These are phyloP conservation scores for Chrysosporium queenslandicum DNA, from an alignment of 2,329 filamentous ascomycete species.

Conservation along the genomic window DNA sequence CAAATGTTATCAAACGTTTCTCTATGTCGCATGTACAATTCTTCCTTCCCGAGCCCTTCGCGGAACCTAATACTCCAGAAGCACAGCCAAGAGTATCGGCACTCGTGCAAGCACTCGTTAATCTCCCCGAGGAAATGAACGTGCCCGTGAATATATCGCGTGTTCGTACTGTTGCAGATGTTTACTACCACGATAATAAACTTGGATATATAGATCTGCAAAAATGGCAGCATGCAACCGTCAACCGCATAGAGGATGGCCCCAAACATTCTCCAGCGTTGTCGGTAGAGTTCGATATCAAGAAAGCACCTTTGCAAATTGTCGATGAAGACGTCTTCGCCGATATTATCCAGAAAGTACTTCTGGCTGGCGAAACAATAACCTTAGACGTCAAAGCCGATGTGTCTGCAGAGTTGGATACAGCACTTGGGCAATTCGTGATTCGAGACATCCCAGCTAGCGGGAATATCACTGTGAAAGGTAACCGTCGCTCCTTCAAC, in stretches of 20 bases:
- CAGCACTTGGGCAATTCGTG: constrained; percentile 68
- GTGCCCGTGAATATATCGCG: constrained; percentile 68
- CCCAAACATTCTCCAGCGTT: constrained; percentile 53
- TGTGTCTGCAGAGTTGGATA: constrained; percentile 74
- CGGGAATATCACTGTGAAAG: constrained; percentile 82
- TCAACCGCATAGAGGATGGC: constrained; percentile 54
- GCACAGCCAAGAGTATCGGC: constrained; percentile 72
- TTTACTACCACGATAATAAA: constrained; percentile 66
- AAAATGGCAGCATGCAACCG: constrained; percentile 77
- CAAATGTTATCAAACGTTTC: constrained; percentile 78
- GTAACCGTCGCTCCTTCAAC: constrained; percentile 48
- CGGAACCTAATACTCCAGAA: constrained; percentile 62
- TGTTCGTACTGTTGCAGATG: constrained; percentile 66
- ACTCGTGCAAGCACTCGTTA: constrained; percentile 67
- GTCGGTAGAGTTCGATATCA: constrained; percentile 63
- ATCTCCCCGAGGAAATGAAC: constrained; percentile 75
- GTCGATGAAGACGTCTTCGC: constrained; percentile 70
- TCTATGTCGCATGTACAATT: constrained; percentile 79
- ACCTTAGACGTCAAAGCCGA: constrained; percentile 63
- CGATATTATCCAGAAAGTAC: constrained; percentile 66
- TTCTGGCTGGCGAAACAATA: constrained; percentile 65
- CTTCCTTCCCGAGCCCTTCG: constrained; percentile 67
- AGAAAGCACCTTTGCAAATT: constrained; percentile 71
- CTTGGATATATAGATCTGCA: constrained; percentile 70
- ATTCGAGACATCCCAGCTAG: constrained; percentile 73